Evolutionary conservation across 352 stramenopile genomes (phyloP).

Genomic region (Globisporangium lucens): DNA sequence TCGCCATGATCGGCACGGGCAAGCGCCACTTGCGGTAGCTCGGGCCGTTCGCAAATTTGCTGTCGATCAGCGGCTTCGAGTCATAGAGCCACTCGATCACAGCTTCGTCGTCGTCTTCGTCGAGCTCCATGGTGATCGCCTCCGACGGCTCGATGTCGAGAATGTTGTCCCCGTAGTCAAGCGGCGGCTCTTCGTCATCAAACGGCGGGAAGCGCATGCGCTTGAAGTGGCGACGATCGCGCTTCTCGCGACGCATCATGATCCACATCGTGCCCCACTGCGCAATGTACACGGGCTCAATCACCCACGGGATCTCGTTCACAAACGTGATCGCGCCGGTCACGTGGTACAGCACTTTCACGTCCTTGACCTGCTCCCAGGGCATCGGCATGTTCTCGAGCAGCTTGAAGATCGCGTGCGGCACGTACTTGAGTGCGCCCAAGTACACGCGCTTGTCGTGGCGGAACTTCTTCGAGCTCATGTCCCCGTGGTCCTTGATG

Average conservation of each 20-base stretch:
- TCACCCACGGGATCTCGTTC: conserved; percentile 98
- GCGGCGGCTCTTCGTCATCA: conserved; percentile 98
- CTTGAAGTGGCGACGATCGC: conserved; percentile 99
- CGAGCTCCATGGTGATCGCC: conserved; percentile 96
- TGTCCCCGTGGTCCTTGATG: conserved; percentile 99
- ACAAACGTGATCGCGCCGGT: conserved; percentile 99
- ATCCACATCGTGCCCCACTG: conserved; percentile 99
- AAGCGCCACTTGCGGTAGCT: conserved; percentile 98
- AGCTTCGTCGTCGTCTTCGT: conserved; percentile 92
- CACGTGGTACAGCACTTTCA: conserved; percentile 99
- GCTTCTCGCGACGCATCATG: conserved; percentile 99
- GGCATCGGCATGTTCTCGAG: conserved; percentile 99
- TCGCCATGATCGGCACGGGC: conserved; percentile 97
- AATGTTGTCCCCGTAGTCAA: conserved; percentile 97
- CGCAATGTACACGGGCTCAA: conserved; percentile 99
- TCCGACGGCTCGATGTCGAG: conserved; percentile 96
- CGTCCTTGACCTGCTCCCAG: conserved; percentile 99
- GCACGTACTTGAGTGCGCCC: conserved; percentile 99
- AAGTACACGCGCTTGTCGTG: conserved; percentile 99
- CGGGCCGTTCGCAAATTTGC: conserved; percentile 96
- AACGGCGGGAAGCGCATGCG: conserved; percentile 99
- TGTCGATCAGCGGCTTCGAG: conserved; percentile 89
- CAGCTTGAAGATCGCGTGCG: conserved; percentile 99
- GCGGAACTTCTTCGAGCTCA: conserved; percentile 99
- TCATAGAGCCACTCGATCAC: conserved; percentile 99